phyloP scores from a whole-genome alignment of 139 green algal genomes.

The Yamagishiella unicocca region DNA sequence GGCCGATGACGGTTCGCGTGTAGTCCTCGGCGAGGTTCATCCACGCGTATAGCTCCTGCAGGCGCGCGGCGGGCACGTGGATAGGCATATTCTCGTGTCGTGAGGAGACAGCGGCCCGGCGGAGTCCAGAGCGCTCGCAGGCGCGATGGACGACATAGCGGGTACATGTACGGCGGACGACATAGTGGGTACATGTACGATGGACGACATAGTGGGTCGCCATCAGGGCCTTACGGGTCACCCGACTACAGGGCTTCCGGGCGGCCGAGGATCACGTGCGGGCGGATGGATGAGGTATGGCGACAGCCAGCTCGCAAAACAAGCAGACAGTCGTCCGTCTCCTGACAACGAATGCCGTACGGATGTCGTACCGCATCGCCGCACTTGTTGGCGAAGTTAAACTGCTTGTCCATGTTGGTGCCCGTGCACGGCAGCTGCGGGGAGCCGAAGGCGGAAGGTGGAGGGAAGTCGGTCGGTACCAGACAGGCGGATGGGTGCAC shows the following conservation, averaged over 20 bases:
- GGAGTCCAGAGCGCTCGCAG: not conserved
- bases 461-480: too few species aligned
- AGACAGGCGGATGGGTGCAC: not conserved
- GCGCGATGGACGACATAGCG: not conserved
- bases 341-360: not conserved
- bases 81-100: not conserved
- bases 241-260: too few species aligned
- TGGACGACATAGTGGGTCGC: too few species aligned
- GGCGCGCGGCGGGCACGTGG: too few species aligned
- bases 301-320: too few species aligned
- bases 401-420: not conserved
- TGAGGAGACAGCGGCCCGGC: not conserved
- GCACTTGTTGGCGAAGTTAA: not conserved
- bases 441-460: too few species aligned
- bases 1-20: not conserved
- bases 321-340: too few species aligned
- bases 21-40: not conserved
- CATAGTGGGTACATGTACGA: too few species aligned
- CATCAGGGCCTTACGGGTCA: too few species aligned
- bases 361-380: not conserved
- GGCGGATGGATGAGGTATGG: too few species aligned
- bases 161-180: too few species aligned
- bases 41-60: not conserved
- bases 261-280: too few species aligned
- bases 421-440: not conserved